Evolutionary conservation across 2,329 filamentous ascomycete species (phyloP).

Genomic region (Fusarium dimerum): DNA sequence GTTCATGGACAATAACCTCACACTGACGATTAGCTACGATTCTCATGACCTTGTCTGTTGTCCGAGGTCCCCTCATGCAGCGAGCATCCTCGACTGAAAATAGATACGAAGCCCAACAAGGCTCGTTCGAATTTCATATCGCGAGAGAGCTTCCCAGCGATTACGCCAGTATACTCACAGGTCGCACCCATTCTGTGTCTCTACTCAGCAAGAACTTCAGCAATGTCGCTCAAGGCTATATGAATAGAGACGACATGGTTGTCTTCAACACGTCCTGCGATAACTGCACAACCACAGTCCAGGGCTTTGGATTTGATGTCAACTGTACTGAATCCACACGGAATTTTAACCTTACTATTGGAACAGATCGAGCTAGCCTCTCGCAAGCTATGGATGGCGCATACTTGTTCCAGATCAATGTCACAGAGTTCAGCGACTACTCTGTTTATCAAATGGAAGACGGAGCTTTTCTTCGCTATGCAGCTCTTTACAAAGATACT

Average conservation of each 20-base stretch:
- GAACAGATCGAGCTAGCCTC: neutral
- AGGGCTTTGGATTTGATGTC: slow-evolving; percentile 19
- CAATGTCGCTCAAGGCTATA: slow-evolving; percentile 19
- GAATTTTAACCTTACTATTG: slow-evolving; percentile 12
- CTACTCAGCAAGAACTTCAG: slow-evolving; percentile 22
- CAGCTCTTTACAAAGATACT: slow-evolving; percentile 18
- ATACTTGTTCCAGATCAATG: slow-evolving; percentile 18
- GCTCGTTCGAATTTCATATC: slow-evolving; percentile 15
- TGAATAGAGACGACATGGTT: slow-evolving; percentile 13
- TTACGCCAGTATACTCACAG: slow-evolving; percentile 20
- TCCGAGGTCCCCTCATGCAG: slow-evolving; percentile 20
- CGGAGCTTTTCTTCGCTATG: slow-evolving; percentile 17
- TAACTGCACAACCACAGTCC: slow-evolving; percentile 16
- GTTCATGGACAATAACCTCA: neutral
- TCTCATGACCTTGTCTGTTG: slow-evolving; percentile 21
- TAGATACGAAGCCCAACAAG: slow-evolving; percentile 4
- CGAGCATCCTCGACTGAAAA: slow-evolving; percentile 20
- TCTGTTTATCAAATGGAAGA: neutral
- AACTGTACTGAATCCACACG: slow-evolving; percentile 15
- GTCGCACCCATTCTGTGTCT: slow-evolving; percentile 12
- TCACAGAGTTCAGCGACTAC: slow-evolving; percentile 12
- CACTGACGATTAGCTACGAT: slow-evolving; percentile 9
- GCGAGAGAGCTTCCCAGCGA: slow-evolving; percentile 16
- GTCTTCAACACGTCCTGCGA: slow-evolving; percentile 13
- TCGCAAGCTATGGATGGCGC: slow-evolving; percentile 9